Evolutionary conservation across 1,284 basidiomycete species (phyloP).

Genomic region (Trametes polyzona): DNA sequence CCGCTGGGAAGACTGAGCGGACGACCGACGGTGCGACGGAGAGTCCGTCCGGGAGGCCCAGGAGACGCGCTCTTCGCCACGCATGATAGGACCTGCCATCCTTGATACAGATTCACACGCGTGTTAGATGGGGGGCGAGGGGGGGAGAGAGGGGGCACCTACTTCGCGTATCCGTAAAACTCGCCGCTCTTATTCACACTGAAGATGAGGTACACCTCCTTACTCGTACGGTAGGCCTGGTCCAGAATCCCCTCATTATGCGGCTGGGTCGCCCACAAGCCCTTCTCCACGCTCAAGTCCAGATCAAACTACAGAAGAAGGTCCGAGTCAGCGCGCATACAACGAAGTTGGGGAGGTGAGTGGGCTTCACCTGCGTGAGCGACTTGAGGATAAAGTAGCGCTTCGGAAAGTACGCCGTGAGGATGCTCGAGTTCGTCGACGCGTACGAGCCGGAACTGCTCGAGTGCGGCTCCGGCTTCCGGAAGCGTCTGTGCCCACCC

Average conservation of each 20-base stretch:
- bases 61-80: conserved; percentile 53
- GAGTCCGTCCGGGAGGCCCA: conserved; percentile 61
- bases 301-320: conserved; percentile 69
- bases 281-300: conserved; percentile 81
- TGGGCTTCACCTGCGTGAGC: conserved; percentile 74
- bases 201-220: conserved; percentile 88
- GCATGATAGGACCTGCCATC: conserved; percentile 65
- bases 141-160: conserved; percentile 28
- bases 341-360: neutral
- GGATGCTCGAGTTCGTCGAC: conserved; percentile 76
- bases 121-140: conserved; percentile 2
- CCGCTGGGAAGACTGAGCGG: conserved; percentile 23
- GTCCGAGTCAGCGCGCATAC: neutral
- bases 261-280: conserved; percentile 90
- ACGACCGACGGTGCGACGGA: conserved; percentile 29
- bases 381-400: conserved; percentile 95
- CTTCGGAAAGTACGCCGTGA: conserved; percentile 77
- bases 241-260: conserved; percentile 93
- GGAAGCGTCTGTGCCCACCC: conserved; percentile 19
- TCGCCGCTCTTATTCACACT: conserved; percentile 91
- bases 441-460: conserved; percentile 69
- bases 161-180: conserved; percentile 89
- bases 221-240: conserved; percentile 88
- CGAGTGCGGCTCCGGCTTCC: conserved; percentile 44
- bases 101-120: conserved; percentile 38